phyloP scores from a whole-genome alignment of 2,329 filamentous ascomycete species.

The Tetracladium maxilliforme region DNA sequence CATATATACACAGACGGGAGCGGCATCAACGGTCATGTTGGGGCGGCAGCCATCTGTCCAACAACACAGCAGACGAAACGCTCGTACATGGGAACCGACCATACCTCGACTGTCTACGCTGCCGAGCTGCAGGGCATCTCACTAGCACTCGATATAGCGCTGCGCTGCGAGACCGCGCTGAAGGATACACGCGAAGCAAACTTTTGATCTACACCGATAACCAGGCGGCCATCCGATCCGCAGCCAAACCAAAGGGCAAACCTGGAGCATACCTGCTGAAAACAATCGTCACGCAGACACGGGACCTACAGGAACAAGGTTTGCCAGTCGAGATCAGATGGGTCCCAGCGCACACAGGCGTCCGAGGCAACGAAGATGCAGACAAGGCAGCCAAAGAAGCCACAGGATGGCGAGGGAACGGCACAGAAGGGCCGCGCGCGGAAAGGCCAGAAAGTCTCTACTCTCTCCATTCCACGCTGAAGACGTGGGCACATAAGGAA shows the following conservation, averaged over 20 bases:
- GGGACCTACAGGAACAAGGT: no score
- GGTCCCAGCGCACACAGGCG: slow-evolving; percentile 6
- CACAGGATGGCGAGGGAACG: slow-evolving; percentile 4
- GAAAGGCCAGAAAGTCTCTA: slow-evolving; percentile 1
- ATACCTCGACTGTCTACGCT: slow-evolving; percentile 8
- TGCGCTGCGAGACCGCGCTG: no score
- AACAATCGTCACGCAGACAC: no score
- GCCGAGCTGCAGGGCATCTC: slow-evolving; percentile 8
- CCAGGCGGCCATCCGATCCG: slow-evolving; percentile 7
- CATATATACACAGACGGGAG: slow-evolving; percentile 4
- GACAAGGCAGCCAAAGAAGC: slow-evolving; percentile 6
- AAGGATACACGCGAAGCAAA: no score
- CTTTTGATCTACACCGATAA: slow-evolving; percentile 9
- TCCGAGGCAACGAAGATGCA: slow-evolving; percentile 7
- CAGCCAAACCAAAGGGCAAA: slow-evolving; percentile 3
- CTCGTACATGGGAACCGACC: slow-evolving; percentile 10
- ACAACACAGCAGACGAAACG: slow-evolving; percentile 5
- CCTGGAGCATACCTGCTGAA: slow-evolving; percentile 6
- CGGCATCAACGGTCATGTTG: slow-evolving; percentile 4
- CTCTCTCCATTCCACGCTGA: slow-evolving; percentile 2
- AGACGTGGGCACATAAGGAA: slow-evolving; percentile 2
- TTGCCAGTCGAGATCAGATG: slow-evolving; percentile 5
- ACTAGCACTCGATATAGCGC: slow-evolving; percentile 7
- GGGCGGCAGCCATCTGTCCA: slow-evolving; percentile 10
- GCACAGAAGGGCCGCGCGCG: neutral